Base-by-base conservation (phyloP, 129 eudicot species). In the Artemisia tridentata region DNA sequence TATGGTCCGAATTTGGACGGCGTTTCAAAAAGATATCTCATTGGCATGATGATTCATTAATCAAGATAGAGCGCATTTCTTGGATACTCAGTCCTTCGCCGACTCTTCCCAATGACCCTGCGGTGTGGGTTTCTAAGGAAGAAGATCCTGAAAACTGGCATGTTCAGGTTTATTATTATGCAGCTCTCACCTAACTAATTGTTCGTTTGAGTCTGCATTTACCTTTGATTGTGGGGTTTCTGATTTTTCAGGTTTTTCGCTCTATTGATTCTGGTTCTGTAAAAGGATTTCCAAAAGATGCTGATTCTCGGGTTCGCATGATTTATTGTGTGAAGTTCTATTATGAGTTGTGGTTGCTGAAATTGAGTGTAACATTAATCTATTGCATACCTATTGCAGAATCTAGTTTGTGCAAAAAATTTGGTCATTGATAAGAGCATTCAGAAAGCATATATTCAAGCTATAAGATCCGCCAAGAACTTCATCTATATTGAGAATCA, bases 401-500 rank as follows among this genome's bases (percentile, higher is more conserved):
- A 88, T 74, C 85, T 85, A 31, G 81, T 78, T 27, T 81, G 85
- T 66, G 89, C 91, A 15, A 91, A 91, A 63, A 75, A 87, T 81
- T 70, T 88, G 77, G 88, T 85, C 67, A 79, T 91, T 16, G 97
- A 91, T 72, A 85, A 55, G 60, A 91, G 97, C 81, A 91, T 91
- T 74, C 95, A 91, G 77, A 91, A 75, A 74, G 97, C 97, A 67
- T 91, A 87, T 73, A 80, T 91, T 55, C 81, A 87, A 63, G 97
- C 97, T 54, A 91, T 91, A 64, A 83, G 97, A 80, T 78, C 86
- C 11, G 97, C 97, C n/a, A 90, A 88, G 61, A 92, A 84, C 75
- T 91, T 91, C 80, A 88, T 91, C 61, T 91, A 91, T 75, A 91
- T 91, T 72, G 97, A 91, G 82, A 91, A 91, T 69, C 97, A 91